A percentile compares a stretch with the other conserved stretches of the same genome.
phyloP scores from a whole-genome alignment of 2,329 filamentous ascomycete species.

The Dactylellina leptospora region DNA sequence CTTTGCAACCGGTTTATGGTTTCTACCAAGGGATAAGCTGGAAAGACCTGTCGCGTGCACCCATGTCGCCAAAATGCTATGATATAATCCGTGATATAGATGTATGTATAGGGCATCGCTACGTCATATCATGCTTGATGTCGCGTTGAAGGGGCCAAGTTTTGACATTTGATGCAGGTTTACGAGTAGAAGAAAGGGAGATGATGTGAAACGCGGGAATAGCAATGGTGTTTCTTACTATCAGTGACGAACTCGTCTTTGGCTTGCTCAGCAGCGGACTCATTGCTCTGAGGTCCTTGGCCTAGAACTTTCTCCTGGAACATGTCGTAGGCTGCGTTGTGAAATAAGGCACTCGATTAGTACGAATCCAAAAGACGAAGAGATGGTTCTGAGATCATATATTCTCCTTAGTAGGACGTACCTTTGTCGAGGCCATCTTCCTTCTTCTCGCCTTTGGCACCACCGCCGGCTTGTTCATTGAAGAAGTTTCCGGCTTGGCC shows the following conservation, averaged over 20 bases:
- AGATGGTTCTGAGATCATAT: background rate
- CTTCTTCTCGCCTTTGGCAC: conserved; percentile 78
- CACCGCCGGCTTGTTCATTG: conserved; percentile 76
- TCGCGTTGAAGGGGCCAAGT: too few species aligned
- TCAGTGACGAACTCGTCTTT: conserved; percentile 83
- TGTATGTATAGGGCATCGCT: background rate
- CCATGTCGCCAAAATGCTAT: background rate
- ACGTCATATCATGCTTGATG: too few species aligned
- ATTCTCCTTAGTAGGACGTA: conserved; percentile 59
- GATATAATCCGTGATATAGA: background rate
- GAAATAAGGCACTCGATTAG: conserved; percentile 8
- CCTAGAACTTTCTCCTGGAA: conserved; percentile 79
- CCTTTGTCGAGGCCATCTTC: conserved; percentile 86
- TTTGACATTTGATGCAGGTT: too few species aligned
- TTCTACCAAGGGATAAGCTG: too few species aligned
- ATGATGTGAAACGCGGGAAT: background rate
- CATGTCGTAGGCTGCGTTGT: conserved; percentile 72
- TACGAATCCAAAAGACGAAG: background rate
- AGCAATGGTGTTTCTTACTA: conserved; percentile 58
- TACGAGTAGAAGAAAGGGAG: too few species aligned
- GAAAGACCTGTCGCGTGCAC: too few species aligned
- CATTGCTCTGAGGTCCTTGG: conserved; percentile 75
- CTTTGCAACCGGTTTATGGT: too few species aligned
- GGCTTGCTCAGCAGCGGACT: conserved; percentile 77
- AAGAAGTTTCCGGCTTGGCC: conserved; percentile 60